phyloP scores from a whole-genome alignment of 148 eudicot genomes.

The Rhododendron ferrugineum region DNA sequence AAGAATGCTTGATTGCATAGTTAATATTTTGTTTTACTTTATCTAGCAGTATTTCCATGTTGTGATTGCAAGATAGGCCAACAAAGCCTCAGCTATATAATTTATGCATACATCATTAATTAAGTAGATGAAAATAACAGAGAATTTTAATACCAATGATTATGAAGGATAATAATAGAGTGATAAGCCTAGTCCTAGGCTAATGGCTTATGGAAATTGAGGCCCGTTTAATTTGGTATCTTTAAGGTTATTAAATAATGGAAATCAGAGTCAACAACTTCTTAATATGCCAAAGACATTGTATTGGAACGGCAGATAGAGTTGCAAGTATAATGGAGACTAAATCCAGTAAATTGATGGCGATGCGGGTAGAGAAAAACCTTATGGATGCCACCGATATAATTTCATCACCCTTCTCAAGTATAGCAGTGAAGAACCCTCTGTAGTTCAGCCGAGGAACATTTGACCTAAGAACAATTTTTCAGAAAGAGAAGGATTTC shows the following conservation, averaged over 20 bases:
- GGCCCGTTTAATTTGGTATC: not conserved
- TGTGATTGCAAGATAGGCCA: not conserved
- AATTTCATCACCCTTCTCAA: constrained; percentile 84
- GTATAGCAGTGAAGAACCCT: constrained; percentile 60
- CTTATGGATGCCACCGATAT: constrained; percentile 76
- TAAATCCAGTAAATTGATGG: not conserved
- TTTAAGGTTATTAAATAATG: not conserved
- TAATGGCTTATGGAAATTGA: not conserved
- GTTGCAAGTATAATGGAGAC: not conserved
- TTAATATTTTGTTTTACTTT: not conserved
- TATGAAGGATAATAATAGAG: not conserved
- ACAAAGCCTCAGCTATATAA: not conserved
- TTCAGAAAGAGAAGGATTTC: not conserved
- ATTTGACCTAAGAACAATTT: constrained; percentile 57
- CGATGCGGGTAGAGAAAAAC: constrained; percentile 24
- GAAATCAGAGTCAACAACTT: not conserved
- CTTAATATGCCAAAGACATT: not conserved
- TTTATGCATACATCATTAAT: not conserved
- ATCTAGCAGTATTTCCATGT: not conserved
- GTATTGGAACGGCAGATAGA: not conserved
- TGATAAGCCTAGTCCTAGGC: not conserved
- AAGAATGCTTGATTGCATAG: not conserved
- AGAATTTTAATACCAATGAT: not conserved
- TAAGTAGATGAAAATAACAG: not conserved
- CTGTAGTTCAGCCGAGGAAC: constrained; percentile 62